Evolutionary conservation across 169 alveolate genomes (phyloP), one percentile per base, ranked within the genome.

Genomic region (Nephromyces sp.): DNA sequence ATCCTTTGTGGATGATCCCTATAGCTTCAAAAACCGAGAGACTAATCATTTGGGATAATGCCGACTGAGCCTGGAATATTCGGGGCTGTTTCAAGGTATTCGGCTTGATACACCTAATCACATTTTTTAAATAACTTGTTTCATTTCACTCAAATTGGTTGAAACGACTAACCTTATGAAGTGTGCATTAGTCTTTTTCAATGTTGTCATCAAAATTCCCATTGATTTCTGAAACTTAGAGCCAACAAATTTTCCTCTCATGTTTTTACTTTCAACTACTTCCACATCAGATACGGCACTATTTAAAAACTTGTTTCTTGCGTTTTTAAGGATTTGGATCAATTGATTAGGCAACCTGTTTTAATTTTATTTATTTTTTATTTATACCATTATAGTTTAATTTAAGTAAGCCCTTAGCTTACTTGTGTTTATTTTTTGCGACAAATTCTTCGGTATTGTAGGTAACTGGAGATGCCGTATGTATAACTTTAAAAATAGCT

Each of bases 21-120:
- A 90, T 74, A 25, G 95, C 95, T 66, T 90, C 95, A 52, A 90
- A 75, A 65, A 90, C 88, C 30, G 96, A 91, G 51, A 90, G 77
- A 30, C 95, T 88, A 75, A 86, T 84, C 27, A 90, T 78, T 74
- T 90, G 95, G 22, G 86, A 79, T 15, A 90, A 68, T 6, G 91
- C 90, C 72, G 79, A 84, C 22, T 86, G 87, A 67, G 89, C 79
- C 63, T 86, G 87, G 85, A 88, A 90, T 31, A 89, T 91, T 29
- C 83, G 78, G 31, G 95, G 94, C 77, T 87, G 77, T 86, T 89
- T 90, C 43, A 81, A 65, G 62, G 87, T 93, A 82, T 90, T 90
- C 31, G 95, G 95, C 76, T 89, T 89, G 25, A 90, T 84, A 79
- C 95, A 90, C 34, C 95, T 84, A 74, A 80, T 78, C 52, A 86